Conservation (phyloP, 2,329 filamentous ascomycete genomes). For the Ascochyta pisi region DNA sequence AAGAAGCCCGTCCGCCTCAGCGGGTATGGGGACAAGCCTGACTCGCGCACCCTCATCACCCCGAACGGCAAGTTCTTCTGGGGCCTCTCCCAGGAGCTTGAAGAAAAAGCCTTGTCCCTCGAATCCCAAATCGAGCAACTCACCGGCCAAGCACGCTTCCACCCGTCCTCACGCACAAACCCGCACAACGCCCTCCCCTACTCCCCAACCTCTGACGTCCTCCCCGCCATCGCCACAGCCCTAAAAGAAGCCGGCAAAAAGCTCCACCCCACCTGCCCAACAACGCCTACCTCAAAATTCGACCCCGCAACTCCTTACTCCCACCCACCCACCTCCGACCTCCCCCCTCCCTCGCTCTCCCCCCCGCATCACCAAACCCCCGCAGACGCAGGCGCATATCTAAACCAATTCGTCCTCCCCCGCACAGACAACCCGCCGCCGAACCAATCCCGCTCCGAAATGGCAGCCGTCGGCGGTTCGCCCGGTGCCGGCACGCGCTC, state of each 20-base stretch:
- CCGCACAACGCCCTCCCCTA: constrained; percentile 22
- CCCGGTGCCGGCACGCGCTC: constrained; percentile 41
- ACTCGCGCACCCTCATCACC: constrained; percentile 71
- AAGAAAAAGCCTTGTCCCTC: constrained; percentile 72
- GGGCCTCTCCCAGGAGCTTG: constrained; percentile 71
- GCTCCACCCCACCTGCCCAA: constrained; percentile 33
- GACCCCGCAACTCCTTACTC: constrained; percentile 33
- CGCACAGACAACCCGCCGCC: constrained; percentile 44
- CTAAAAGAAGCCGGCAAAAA: constrained; percentile 47
- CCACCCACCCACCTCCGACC: constrained; percentile 31
- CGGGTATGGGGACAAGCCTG: constrained; percentile 52
- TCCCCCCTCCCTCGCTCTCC: constrained; percentile 21
- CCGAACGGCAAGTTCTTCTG: constrained; percentile 79
- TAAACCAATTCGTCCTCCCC: constrained; percentile 48
- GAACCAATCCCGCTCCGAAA: constrained; percentile 42
- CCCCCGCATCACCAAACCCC: constrained; percentile 40
- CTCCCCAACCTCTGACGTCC: constrained; percentile 36
- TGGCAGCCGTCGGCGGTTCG: constrained; percentile 45
- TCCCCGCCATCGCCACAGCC: constrained; percentile 46
- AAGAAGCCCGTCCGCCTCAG: constrained; percentile 58
- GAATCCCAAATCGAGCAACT: constrained; percentile 58
- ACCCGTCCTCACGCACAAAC: constrained; percentile 26
- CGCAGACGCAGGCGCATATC: constrained; percentile 42
- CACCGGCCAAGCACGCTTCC: constrained; percentile 39
- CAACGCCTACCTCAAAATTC: constrained; percentile 33